Conservation (phyloP, 2,329 filamentous ascomycete species). For the Aspergillus proliferans region DNA sequence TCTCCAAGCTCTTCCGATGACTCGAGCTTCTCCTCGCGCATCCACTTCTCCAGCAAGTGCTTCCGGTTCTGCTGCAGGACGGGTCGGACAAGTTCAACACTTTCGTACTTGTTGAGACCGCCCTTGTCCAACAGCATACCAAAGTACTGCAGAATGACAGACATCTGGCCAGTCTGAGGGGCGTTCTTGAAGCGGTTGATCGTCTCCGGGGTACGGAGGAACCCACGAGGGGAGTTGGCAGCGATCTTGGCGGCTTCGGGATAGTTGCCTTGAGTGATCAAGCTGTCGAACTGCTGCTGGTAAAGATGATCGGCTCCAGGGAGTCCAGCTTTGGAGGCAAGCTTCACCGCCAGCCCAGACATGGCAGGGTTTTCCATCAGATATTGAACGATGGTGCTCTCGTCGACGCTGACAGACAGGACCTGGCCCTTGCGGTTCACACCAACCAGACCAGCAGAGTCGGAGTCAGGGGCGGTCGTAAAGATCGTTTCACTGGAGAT, state of each 20-base stretch:
- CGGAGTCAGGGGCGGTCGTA: slow-evolving; percentile 76
- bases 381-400: slow-evolving; percentile 85
- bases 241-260: slow-evolving; percentile 89
- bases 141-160: slow-evolving; percentile 93
- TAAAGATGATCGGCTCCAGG: slow-evolving; percentile 93
- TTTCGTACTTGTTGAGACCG: slow-evolving; percentile 84
- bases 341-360: slow-evolving; percentile 86
- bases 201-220: slow-evolving; percentile 87
- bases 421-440: slow-evolving; percentile 98
- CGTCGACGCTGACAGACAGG: slow-evolving; percentile 86
- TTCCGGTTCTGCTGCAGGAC: slow-evolving; percentile 92
- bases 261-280: slow-evolving; percentile 74
- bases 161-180: slow-evolving; percentile 70
- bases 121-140: slow-evolving; percentile 96
- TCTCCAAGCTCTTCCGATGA: slow-evolving; percentile 96
- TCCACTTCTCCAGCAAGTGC: slow-evolving; percentile 95
- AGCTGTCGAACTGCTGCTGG: slow-evolving; percentile 82
- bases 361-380: slow-evolving; percentile 95
- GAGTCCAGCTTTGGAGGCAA: slow-evolving; percentile 88
- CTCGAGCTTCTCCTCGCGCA: slow-evolving; percentile 90
- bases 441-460: slow-evolving; percentile 81
- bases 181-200: slow-evolving; percentile 93
- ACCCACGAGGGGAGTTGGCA: slow-evolving; percentile 91
- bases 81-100: slow-evolving; percentile 84
- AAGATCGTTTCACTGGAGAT: slow-evolving; percentile 99